phyloP scores from a whole-genome alignment of 176 grass and related monocot species.

The Microstegium vimineum region DNA sequence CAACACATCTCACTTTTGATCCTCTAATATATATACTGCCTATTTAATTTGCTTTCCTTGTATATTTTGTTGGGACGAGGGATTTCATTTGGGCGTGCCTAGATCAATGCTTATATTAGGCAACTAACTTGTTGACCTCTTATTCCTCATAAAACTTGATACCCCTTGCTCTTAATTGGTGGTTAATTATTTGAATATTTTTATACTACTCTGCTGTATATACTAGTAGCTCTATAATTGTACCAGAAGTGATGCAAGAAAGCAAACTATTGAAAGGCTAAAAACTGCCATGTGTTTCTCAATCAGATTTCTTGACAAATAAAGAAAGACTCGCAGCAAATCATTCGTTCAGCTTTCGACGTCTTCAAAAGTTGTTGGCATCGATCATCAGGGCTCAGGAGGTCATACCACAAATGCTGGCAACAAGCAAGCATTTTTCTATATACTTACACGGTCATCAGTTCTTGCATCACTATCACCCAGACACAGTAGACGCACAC shows the following conservation, averaged over 20 bases:
- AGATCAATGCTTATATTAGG: too few relatives aligned
- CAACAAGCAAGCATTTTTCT: slow-evolving; percentile 9
- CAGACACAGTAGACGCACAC: background rate
- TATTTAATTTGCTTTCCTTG: too few relatives aligned
- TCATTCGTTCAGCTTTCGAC: slow-evolving; percentile 17
- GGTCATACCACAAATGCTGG: background rate
- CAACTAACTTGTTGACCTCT: too few relatives aligned
- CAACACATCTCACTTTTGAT: background rate
- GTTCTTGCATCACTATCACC: slow-evolving; percentile 35
- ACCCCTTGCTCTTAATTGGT: too few relatives aligned
- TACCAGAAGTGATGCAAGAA: background rate
- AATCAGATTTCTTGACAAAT: background rate
- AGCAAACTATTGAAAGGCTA: background rate
- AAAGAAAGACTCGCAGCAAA: slow-evolving; percentile 18
- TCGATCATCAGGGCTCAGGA: background rate
- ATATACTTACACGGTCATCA: background rate
- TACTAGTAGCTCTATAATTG: background rate
- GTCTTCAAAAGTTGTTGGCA: background rate
- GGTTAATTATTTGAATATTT: background rate
- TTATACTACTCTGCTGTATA: background rate
- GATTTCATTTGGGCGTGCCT: too few relatives aligned
- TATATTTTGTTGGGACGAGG: too few relatives aligned
- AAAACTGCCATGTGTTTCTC: background rate
- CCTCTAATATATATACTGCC: background rate
- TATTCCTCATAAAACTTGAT: too few relatives aligned